Conservation (phyloP, 1,284 basidiomycete species). For the Fomes fomentarius region DNA sequence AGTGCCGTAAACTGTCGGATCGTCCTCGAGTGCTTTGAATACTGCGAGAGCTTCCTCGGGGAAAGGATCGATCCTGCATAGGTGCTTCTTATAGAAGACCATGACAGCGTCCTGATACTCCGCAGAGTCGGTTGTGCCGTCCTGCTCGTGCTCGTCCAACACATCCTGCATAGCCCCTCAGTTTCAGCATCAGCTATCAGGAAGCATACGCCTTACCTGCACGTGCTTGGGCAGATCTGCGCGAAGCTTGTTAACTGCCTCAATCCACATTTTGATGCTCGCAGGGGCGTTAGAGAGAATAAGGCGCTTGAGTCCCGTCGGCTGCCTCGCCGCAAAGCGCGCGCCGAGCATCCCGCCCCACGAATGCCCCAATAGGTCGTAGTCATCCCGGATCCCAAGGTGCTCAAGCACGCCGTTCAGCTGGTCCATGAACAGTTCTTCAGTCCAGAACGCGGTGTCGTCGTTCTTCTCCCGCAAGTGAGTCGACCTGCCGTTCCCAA, state of each 20-base stretch:
- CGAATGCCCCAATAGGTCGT: conserved; percentile 39
- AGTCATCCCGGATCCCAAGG: conserved; percentile 31
- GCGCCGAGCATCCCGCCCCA: conserved; percentile 39
- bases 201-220: conserved; percentile 21
- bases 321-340: conserved; percentile 28
- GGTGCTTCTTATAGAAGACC: conserved; percentile 29
- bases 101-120: conserved; percentile 33
- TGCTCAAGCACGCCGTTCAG: conserved; percentile 35
- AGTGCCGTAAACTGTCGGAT: conserved; percentile 24
- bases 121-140: conserved; percentile 28
- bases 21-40: conserved; percentile 18
- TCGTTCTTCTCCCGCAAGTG: conserved; percentile 34
- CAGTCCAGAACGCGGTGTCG: conserved; percentile 35
- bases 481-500: conserved; percentile 38
- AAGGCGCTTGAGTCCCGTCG: conserved; percentile 35
- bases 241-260: conserved; percentile 24
- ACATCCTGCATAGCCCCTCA: not conserved
- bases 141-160: conserved; percentile 24
- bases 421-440: conserved; percentile 39
- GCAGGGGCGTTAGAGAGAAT: conserved; percentile 34
- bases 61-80: conserved; percentile 29
- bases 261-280: conserved; percentile 30
- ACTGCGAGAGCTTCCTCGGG: conserved; percentile 25
- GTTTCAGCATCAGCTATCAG: not conserved
- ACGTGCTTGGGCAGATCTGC: conserved; percentile 30